These are phyloP conservation scores for Pyrenochaeta sp. DNA, from an alignment of 2,329 filamentous ascomycete genomes.

Conservation along the genomic window DNA sequence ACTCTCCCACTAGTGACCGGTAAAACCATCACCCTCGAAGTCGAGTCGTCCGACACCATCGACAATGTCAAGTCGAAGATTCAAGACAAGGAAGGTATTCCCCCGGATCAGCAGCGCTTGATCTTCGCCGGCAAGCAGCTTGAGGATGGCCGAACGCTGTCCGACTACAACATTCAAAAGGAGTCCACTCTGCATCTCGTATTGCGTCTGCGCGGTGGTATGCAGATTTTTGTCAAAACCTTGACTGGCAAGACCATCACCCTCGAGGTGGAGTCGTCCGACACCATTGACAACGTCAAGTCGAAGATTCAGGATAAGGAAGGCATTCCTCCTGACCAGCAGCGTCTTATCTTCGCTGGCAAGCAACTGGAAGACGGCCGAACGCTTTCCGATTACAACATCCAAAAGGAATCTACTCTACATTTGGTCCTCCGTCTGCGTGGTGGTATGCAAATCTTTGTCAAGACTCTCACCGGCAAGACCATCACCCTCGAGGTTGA, in stretches of 20 bases:
- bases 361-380: slow-evolving; percentile 97
- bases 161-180: slow-evolving; percentile 67
- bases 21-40: slow-evolving; percentile 61
- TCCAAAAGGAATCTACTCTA: slow-evolving; percentile 90
- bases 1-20: slow-evolving; percentile 60
- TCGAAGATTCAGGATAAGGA: slow-evolving; percentile 98
- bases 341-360: slow-evolving; percentile 93
- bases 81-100: slow-evolving; percentile 68
- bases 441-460: slow-evolving; percentile 74
- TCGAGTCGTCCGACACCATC: slow-evolving; percentile 52
- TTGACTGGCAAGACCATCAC: slow-evolving; percentile 72
- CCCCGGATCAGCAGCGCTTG: slow-evolving; percentile 66
- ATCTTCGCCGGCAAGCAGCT: slow-evolving; percentile 68
- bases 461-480: slow-evolving; percentile 76
- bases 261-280: slow-evolving; percentile 73
- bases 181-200: slow-evolving; percentile 77
- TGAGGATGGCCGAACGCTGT: slow-evolving; percentile 65
- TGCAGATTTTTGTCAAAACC: slow-evolving; percentile 71
- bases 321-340: slow-evolving; percentile 94
- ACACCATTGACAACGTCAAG: slow-evolving; percentile 97
- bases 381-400: slow-evolving; percentile 91
- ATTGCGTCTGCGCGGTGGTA: slow-evolving; percentile 73
- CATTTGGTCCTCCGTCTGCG: slow-evolving; percentile 87
- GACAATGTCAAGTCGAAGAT: slow-evolving; percentile 57
- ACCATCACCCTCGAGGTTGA: slow-evolving; percentile 94